A percentile compares a stretch with the other conserved stretches of the same genome.
Conservation (phyloP, 176 grass and related monocot species). For the Zea mays region DNA sequence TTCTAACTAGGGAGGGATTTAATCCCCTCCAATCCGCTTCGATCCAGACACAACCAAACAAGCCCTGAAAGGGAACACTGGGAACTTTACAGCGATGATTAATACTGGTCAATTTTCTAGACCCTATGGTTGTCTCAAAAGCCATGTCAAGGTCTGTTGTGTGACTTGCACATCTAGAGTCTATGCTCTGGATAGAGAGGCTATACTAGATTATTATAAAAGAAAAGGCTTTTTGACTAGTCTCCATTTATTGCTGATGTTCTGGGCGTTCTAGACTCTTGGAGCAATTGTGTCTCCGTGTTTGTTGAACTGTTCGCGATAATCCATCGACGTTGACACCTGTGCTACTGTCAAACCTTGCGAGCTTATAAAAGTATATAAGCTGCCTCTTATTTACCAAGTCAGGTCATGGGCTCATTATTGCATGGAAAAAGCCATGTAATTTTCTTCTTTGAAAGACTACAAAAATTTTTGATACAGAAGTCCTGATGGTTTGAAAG, state of each 20-base stretch:
- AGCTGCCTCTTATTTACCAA: constrained; percentile 42
- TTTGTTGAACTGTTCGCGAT: constrained; percentile 18
- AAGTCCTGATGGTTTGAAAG: neutral
- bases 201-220: constrained; percentile 13
- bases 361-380: constrained; percentile 17
- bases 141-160: neutral
- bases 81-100: neutral
- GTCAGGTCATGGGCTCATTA: constrained; percentile 15
- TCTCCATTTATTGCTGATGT: neutral
- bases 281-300: neutral
- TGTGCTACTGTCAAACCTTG: constrained; percentile 23
- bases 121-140: constrained; percentile 16
- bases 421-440: neutral
- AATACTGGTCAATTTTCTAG: neutral
- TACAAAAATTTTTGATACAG: neutral
- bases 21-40: too few species aligned
- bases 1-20: too few species aligned
- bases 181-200: constrained; percentile 3
- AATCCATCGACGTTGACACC: constrained; percentile 13
- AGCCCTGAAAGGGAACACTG: constrained; percentile 9
- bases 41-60: too few species aligned
- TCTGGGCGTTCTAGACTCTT: neutral
- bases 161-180: neutral
- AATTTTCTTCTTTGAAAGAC: constrained; percentile 21
- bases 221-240: constrained; percentile 18